phyloP scores from a whole-genome alignment of 805 yeast species.

The Kuraishia capsulata region DNA sequence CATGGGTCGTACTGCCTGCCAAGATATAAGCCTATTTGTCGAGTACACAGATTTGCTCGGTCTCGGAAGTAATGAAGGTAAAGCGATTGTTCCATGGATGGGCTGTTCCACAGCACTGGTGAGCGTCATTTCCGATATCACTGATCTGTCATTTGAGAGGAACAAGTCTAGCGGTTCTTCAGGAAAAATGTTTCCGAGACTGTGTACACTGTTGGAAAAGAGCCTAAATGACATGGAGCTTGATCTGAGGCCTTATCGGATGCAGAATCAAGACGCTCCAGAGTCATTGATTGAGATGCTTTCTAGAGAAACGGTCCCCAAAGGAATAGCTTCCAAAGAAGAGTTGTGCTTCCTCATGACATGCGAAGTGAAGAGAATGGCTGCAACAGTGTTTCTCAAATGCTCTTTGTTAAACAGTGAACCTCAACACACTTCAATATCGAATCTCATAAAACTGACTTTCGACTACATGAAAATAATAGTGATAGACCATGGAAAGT shows the following conservation, averaged over 20 bases:
- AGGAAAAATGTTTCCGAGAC: neutral
- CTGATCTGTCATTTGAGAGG: conserved; percentile 24
- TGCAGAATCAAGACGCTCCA: too few relatives aligned
- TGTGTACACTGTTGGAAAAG: conserved; percentile 2
- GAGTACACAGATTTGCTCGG: conserved; percentile 12
- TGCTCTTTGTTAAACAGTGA: conserved; percentile 19
- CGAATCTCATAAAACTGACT: conserved; percentile 10
- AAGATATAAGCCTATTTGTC: conserved; percentile 9
- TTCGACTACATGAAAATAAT: conserved; percentile 16
- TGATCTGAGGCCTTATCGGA: conserved; percentile 9
- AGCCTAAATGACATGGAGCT: conserved; percentile 10
- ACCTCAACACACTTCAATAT: conserved; percentile 10
- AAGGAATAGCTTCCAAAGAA: too few relatives aligned
- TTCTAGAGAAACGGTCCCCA: too few relatives aligned
- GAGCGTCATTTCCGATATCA: conserved; percentile 20
- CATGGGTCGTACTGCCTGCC: conserved; percentile 9
- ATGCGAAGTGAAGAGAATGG: conserved; percentile 19
- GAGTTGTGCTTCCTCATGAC: conserved; percentile 17
- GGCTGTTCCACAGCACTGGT: conserved; percentile 21
- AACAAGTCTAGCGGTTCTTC: conserved; percentile 1
- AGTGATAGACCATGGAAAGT: conserved; percentile 17
- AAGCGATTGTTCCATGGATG: conserved; percentile 19
- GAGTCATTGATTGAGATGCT: too few relatives aligned
- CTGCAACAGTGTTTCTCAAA: conserved; percentile 17
- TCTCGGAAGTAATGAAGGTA: conserved; percentile 2